Conservation (phyloP, 495 filamentous ascomycete species). For the Hypoxylon fuscum region DNA sequence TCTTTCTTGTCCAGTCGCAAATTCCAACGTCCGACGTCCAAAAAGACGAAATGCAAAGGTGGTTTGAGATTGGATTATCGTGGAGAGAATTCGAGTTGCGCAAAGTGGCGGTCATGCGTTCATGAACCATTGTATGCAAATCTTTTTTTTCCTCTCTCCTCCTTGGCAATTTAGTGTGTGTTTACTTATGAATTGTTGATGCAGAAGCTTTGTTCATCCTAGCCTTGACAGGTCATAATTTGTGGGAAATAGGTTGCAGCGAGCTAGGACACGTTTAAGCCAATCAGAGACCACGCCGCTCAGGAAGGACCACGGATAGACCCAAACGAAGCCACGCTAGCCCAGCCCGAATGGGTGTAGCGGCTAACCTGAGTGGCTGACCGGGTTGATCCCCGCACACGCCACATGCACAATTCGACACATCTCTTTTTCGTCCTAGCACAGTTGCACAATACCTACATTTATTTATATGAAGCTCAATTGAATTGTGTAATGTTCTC, state of each 20-base stretch:
- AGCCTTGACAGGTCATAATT: constrained; percentile 33
- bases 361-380: background rate
- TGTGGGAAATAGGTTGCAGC: constrained; percentile 34
- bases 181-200: constrained; percentile 44
- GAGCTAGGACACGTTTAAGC: constrained; percentile 10
- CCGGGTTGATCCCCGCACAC: constrained; percentile 22
- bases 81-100: background rate
- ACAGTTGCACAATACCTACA: constrained; percentile 22
- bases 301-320: background rate
- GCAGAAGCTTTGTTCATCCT: constrained; percentile 14
- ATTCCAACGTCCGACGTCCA: background rate
- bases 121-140: constrained; percentile 29
- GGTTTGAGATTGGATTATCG: background rate
- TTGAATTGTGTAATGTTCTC: constrained; percentile 12
- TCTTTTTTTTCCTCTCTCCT: constrained; percentile 11
- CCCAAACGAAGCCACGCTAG: background rate
- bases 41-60: constrained; percentile 13
- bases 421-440: constrained; percentile 8
- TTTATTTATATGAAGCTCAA: too few relatives aligned
- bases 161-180: constrained; percentile 30
- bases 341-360: background rate
- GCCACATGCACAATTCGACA: constrained; percentile 26
- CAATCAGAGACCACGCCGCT: constrained; percentile 2
- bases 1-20: constrained; percentile 13
- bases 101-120: constrained; percentile 38